Percentiles rank a stretch among this genome's conserved stretches.
phyloP scores from a whole-genome alignment of 352 stramenopile genomes.

The Pythium insidiosum region DNA sequence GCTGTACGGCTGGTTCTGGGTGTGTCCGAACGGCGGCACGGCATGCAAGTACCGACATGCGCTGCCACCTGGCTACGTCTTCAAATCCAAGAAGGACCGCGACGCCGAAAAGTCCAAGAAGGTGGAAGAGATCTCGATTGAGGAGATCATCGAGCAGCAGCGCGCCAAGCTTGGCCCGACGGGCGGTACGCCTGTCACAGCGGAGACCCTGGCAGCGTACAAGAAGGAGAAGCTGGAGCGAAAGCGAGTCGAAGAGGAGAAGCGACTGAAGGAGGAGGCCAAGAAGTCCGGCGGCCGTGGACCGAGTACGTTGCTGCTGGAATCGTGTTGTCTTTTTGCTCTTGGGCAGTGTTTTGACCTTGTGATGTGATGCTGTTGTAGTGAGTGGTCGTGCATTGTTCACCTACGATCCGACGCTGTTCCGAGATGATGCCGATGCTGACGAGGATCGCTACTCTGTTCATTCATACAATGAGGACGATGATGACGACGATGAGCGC shows the following conservation, averaged over 20 bases:
- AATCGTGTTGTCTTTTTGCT: constrained; percentile 11
- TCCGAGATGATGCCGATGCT: constrained; percentile 86
- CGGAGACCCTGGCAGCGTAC: constrained; percentile 84
- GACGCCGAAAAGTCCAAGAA: constrained; percentile 81
- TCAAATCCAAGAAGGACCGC: constrained; percentile 83
- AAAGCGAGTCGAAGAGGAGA: constrained; percentile 75
- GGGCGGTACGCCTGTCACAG: constrained; percentile 82
- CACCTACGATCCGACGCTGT: constrained; percentile 86
- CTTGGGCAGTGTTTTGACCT: not conserved
- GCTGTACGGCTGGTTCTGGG: constrained; percentile 89
- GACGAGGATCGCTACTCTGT: constrained; percentile 81
- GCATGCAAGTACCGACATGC: constrained; percentile 80
- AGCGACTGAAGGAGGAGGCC: constrained; percentile 76
- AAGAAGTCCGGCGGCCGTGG: constrained; percentile 80
- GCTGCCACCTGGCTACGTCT: constrained; percentile 83
- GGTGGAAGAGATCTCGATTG: constrained; percentile 78
- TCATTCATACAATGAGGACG: constrained; percentile 43
- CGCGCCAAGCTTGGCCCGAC: constrained; percentile 80
- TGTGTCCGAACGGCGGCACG: constrained; percentile 79
- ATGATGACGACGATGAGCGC: constrained; percentile 38
- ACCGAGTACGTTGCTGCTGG: constrained; percentile 58
- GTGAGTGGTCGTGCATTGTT: constrained; percentile 90
- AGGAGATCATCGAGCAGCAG: constrained; percentile 89
- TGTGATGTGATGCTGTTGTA: constrained; percentile 13
- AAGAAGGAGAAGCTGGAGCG: constrained; percentile 77